Evolutionary conservation across 306 rosid genomes (phyloP), one percentile per base, ranked within the genome.

Genomic region (Echinosophora koreensis): DNA sequence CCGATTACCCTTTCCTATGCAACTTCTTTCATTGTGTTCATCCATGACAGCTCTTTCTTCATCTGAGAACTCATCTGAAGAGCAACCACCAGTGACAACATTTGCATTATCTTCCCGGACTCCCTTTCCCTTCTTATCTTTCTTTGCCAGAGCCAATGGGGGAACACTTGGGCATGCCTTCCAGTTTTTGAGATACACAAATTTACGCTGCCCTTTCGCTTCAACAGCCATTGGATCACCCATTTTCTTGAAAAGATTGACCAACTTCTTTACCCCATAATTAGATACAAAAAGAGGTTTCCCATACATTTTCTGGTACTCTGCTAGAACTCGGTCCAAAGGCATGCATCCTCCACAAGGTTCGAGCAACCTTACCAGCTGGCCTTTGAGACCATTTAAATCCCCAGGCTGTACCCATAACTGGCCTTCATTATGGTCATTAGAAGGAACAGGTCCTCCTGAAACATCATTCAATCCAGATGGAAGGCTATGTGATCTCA

Each of bases 171-270:
- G 93, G 74, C 89, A 71, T 71, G 89, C 82, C 86, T 82, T 90
- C 79, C 86, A 83, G 81, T 91, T 90, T 66, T 87, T 84, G 51
- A 95, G 96, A 75, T 63, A 79, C 50, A 95, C 97, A 75, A 81
- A 86, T 77, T 77, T 92, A 79, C 77, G 85, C 2, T 86, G 59
- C 22, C 97, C 97, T 81, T 85, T 95, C 76, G 97, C 97, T 68
- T 88, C 94, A 56, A 95, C 89, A 44, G 82, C 38, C 39, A 95
- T 71, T 55, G 85, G 12, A 77, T 92, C 97, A 50, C 85, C 83
- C 99, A 95, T 86, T 86, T 92, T 95, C 86, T 84, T 92, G 83
- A 95, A 95, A 74, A 95, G 99, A 82, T 89, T 84, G 17, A 86
- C 89, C 6, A 95, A 91, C 88, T 89, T 92, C 63, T 54, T 15